Evolutionary conservation across 2,329 filamentous ascomycete genomes (phyloP).

Genomic region (Annulohypoxylon truncatum): DNA sequence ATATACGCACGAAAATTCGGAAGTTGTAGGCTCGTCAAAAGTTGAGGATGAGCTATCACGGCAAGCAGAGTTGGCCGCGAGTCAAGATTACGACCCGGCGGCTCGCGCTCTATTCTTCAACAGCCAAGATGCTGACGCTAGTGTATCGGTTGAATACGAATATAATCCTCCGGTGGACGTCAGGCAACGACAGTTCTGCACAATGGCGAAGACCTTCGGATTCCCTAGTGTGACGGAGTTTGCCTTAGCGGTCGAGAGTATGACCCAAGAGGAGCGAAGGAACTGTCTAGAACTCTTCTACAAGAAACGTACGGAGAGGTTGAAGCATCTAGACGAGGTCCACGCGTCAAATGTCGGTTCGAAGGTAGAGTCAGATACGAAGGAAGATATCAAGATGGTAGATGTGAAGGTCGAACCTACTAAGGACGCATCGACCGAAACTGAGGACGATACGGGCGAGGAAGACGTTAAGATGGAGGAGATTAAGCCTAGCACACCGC

Average conservation of each 20-base stretch:
- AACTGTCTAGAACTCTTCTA: conserved; percentile 87
- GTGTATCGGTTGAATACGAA: conserved; percentile 53
- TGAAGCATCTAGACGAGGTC: conserved; percentile 51
- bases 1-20: conserved; percentile 96
- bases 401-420: conserved; percentile 11
- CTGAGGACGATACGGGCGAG: conserved; percentile 8
- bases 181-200: conserved; percentile 85
- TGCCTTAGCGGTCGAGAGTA: conserved; percentile 88
- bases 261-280: conserved; percentile 85
- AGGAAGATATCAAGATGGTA: conserved; percentile 20
- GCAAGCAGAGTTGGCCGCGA: conserved; percentile 72
- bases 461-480: conserved; percentile 23
- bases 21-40: conserved; percentile 92
- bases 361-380: conserved; percentile 18
- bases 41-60: conserved; percentile 88
- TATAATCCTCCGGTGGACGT: conserved; percentile 83
- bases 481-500: conserved; percentile 2
- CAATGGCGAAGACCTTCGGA: conserved; percentile 84
- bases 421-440: conserved; percentile 8
- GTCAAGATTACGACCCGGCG: conserved; percentile 59
- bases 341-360: conserved; percentile 22
- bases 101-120: conserved; percentile 69
- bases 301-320: conserved; percentile 67
- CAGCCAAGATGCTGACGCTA: conserved; percentile 52
- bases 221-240: conserved; percentile 84